Percentiles rank a stretch among this genome's conserved stretches.
These are phyloP conservation scores for Micractinium sp. DNA, from an alignment of 139 green algal genomes.

Conservation along the genomic window DNA sequence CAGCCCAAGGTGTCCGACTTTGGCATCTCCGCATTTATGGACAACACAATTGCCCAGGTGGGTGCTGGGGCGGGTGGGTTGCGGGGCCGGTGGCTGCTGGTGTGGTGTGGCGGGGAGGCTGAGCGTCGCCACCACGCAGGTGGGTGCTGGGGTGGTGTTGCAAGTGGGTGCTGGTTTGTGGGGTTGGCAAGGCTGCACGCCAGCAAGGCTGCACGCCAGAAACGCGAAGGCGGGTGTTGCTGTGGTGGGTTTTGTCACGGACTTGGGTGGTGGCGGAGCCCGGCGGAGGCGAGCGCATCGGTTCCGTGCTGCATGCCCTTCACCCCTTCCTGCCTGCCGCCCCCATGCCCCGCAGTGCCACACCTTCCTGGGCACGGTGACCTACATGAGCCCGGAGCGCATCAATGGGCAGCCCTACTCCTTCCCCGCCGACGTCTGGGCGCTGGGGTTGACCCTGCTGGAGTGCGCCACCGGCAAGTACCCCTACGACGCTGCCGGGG, in stretches of 20 bases:
- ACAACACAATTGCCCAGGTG: constrained; percentile 74
- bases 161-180: no score
- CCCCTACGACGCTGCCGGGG: constrained; percentile 83
- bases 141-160: no score
- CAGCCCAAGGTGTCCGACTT: constrained; percentile 92
- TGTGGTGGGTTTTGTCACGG: neutral
- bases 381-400: constrained; percentile 98
- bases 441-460: constrained; percentile 87
- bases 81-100: neutral
- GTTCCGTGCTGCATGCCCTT: neutral
- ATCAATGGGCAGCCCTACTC: constrained; percentile 88
- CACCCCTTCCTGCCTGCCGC: neutral
- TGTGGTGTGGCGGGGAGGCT: no score
- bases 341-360: constrained; percentile 62
- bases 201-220: neutral
- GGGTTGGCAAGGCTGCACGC: no score
- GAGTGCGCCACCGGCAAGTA: constrained; percentile 90
- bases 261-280: neutral
- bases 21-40: constrained; percentile 89
- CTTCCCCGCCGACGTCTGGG: constrained; percentile 87
- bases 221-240: no score
- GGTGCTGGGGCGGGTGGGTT: neutral
- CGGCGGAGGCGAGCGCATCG: no score
- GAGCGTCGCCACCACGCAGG: no score
- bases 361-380: constrained; percentile 93